These are phyloP conservation scores for Citropsis articulata DNA, from an alignment of 345 rosid species.

Conservation along the genomic window DNA sequence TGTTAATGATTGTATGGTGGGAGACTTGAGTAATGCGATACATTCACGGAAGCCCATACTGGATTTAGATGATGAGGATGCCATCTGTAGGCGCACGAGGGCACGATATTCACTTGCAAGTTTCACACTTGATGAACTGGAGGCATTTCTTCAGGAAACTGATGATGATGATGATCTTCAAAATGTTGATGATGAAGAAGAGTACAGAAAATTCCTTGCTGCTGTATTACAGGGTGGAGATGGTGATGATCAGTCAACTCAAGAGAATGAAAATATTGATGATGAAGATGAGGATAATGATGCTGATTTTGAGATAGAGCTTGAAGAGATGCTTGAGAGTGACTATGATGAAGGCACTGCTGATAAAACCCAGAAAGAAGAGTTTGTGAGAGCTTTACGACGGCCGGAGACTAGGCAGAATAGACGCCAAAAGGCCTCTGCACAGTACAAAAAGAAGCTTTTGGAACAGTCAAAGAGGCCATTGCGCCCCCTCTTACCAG, in stretches of 20 bases:
- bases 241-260: conserved; percentile 37
- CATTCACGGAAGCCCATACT: conserved; percentile 16
- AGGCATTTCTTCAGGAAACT: conserved; percentile 90
- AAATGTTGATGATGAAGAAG: conserved; percentile 86
- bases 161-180: conserved; percentile 89
- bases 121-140: conserved; percentile 93
- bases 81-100: conserved; percentile 86
- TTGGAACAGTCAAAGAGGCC: conserved; percentile 63
- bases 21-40: conserved; percentile 16
- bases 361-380: conserved; percentile 32
- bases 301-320: conserved; percentile 88
- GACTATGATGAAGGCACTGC: conserved; percentile 57
- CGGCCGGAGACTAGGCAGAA: conserved; percentile 88
- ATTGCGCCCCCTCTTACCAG: conserved; percentile 73
- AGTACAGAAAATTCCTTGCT: conserved; percentile 85
- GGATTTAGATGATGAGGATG: conserved; percentile 54
- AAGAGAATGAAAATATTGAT: conserved; percentile 40
- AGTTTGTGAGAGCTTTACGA: conserved; percentile 33
- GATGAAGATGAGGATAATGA: conserved; percentile 92
- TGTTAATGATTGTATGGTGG: conserved; percentile 9
- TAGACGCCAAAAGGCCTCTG: conserved; percentile 50
- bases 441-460: conserved; percentile 41
- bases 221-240: conserved; percentile 74
- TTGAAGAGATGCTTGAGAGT: conserved; percentile 89
- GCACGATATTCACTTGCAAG: conserved; percentile 80